phyloP scores from a whole-genome alignment of 768 basidiomycete genomes.

The Boletus speciosus region DNA sequence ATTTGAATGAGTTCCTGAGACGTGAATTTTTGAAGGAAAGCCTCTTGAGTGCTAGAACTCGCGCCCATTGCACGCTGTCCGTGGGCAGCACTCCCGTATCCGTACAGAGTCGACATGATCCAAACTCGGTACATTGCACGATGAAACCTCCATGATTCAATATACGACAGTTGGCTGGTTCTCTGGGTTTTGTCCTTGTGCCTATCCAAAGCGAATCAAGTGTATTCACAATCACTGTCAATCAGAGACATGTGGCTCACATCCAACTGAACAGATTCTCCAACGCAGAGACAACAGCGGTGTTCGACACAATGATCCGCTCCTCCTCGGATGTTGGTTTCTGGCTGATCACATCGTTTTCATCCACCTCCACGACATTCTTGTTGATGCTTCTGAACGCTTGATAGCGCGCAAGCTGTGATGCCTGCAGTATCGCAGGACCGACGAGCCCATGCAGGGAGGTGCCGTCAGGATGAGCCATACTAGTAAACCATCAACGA shows the following conservation, averaged over 20 bases:
- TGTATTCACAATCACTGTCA: too few species aligned
- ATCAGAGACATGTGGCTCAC: neutral
- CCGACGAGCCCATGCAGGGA: conserved; percentile 5
- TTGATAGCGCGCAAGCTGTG: conserved; percentile 12
- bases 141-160: conserved; percentile 16
- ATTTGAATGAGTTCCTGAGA: conserved; percentile 19
- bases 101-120: conserved; percentile 8
- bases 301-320: conserved; percentile 6
- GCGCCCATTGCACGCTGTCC: neutral
- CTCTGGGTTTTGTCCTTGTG: conserved; percentile 10
- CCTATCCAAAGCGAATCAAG: conserved; percentile 1
- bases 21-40: conserved; percentile 15
- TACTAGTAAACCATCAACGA: neutral
- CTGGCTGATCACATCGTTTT: conserved; percentile 12
- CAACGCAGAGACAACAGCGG: conserved; percentile 8
- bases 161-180: conserved; percentile 8
- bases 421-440: conserved; percentile 6
- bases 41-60: neutral
- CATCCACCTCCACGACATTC: neutral
- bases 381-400: neutral
- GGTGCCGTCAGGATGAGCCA: neutral
- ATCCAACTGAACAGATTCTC: conserved; percentile 20
- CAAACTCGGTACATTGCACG: conserved; percentile 13
- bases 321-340: conserved; percentile 16
- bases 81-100: neutral